Percentiles rank a stretch among this genome's conserved stretches.
Conservation (phyloP, 441 rosid species). For the Euphorbia corollata region DNA sequence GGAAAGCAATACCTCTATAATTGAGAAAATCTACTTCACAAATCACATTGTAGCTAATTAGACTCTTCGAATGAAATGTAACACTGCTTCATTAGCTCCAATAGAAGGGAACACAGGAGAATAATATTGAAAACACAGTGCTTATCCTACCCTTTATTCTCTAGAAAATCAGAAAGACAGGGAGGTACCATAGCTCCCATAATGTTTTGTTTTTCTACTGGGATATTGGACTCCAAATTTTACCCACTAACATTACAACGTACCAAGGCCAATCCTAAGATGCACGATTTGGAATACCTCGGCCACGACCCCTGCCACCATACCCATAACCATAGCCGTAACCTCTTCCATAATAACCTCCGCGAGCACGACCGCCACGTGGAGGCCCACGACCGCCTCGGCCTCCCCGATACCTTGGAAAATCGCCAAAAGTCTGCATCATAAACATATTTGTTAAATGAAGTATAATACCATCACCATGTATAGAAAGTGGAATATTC, state of each 20-base stretch:
- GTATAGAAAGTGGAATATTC: neutral
- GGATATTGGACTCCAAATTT: slow-evolving; percentile 7
- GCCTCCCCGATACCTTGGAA: slow-evolving; percentile 59
- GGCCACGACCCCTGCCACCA: slow-evolving; percentile 31
- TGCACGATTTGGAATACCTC: slow-evolving; percentile 20
- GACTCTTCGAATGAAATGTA: slow-evolving; percentile 13
- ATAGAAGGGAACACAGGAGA: neutral
- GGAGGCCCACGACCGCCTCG: slow-evolving; percentile 53
- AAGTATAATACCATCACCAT: neutral
- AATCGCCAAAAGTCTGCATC: slow-evolving; percentile 75
- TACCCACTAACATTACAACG: slow-evolving; percentile 9
- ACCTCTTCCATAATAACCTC: slow-evolving; percentile 50
- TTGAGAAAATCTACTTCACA: too few relatives aligned
- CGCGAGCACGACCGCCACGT: slow-evolving; percentile 39
- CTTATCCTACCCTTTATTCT: slow-evolving; percentile 25
- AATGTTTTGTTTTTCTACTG: slow-evolving; percentile 11
- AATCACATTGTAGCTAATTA: neutral
- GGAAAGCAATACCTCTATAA: too few relatives aligned
- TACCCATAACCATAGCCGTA: slow-evolving; percentile 29
- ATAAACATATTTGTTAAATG: neutral
- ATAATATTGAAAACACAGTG: slow-evolving; percentile 2
- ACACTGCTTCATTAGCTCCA: slow-evolving; percentile 15
- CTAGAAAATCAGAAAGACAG: slow-evolving; percentile 18
- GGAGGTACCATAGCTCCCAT: slow-evolving; percentile 16
- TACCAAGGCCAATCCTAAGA: slow-evolving; percentile 10